These are phyloP conservation scores for Teunomyces kruisii DNA, from an alignment of 805 yeast species.

Conservation along the genomic window DNA sequence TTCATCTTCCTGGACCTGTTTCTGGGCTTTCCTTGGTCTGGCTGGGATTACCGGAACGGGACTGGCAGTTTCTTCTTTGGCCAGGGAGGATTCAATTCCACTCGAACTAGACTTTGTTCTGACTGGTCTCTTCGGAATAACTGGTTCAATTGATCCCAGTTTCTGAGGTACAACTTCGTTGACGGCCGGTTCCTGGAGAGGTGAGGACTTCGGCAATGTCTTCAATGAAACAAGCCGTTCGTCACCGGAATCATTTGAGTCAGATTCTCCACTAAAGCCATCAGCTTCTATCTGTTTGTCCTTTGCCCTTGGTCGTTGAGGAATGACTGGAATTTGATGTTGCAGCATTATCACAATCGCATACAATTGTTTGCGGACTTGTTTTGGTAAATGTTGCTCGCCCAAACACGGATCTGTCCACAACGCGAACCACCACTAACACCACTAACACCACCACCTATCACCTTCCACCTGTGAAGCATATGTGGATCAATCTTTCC, in stretches of 20 bases:
- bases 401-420: not conserved
- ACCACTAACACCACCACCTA: not conserved
- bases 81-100: not conserved
- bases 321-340: not conserved
- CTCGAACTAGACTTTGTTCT: constrained; percentile 1
- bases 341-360: not conserved
- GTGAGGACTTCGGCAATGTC: not conserved
- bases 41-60: not conserved
- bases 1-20: not conserved
- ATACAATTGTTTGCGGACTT: not conserved
- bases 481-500: no score
- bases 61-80: not conserved
- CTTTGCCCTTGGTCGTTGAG: not conserved
- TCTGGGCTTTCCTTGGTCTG: constrained; percentile 1
- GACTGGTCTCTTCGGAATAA: constrained; percentile 14
- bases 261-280: not conserved
- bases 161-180: not conserved
- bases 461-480: no score
- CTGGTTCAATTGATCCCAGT: not conserved
- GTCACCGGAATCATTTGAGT: not conserved
- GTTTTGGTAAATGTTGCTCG: not conserved
- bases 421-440: not conserved
- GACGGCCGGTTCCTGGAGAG: not conserved
- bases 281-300: not conserved
- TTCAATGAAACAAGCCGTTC: not conserved